phyloP scores from a whole-genome alignment of 129 eudicot genomes.

The Dittrichia graveolens region DNA sequence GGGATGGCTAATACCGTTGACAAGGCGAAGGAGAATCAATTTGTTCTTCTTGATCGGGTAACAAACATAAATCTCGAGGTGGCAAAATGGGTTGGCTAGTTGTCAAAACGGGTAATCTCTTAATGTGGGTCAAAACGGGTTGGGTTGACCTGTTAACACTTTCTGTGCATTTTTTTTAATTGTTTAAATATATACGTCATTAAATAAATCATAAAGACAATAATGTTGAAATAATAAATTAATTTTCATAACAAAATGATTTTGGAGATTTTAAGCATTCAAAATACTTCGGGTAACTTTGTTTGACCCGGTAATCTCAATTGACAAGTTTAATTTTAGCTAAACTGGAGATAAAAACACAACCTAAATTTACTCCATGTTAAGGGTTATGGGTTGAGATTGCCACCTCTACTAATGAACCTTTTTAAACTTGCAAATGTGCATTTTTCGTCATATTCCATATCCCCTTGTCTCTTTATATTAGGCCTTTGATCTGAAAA shows the following conservation, averaged over 20 bases:
- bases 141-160: neutral
- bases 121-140: neutral
- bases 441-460: neutral
- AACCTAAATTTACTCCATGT: neutral
- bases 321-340: neutral
- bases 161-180: neutral
- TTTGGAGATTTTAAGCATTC: neutral
- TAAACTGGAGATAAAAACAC: too few species aligned
- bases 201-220: neutral
- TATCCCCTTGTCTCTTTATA: slow-evolving; percentile 6
- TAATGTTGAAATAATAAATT: neutral
- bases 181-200: neutral
- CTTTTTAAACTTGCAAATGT: neutral
- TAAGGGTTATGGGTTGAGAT: neutral
- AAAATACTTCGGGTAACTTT: neutral
- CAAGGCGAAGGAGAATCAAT: slow-evolving; percentile 44
- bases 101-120: neutral
- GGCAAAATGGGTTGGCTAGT: neutral
- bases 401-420: neutral
- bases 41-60: slow-evolving; percentile 79
- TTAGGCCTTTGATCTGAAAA: slow-evolving; percentile 47
- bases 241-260: neutral
- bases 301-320: neutral
- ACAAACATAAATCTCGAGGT: slow-evolving; percentile 18
- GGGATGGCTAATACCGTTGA: slow-evolving; percentile 49